These are phyloP conservation scores for Fusarium sp. DNA, from an alignment of 2,329 filamentous ascomycete species.

Conservation along the genomic window DNA sequence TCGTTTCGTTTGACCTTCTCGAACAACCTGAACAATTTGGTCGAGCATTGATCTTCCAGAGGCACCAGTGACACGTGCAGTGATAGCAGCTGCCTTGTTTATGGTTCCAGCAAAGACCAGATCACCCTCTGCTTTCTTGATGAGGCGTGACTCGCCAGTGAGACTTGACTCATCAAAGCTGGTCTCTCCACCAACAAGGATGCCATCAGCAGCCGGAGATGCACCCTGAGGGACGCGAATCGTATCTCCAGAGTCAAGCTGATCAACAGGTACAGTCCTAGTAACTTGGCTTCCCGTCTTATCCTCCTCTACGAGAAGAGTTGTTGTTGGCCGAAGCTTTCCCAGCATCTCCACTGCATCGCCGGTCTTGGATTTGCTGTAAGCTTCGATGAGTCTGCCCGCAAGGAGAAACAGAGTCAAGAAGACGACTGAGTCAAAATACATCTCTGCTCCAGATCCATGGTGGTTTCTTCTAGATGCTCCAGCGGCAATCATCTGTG, in stretches of 20 bases:
- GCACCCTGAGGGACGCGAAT: slow-evolving; percentile 83
- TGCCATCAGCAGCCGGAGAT: slow-evolving; percentile 87
- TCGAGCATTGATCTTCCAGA: slow-evolving; percentile 82
- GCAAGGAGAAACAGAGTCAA: slow-evolving; percentile 87
- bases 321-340: slow-evolving; percentile 81
- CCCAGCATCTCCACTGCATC: slow-evolving; percentile 86
- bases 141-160: slow-evolving; percentile 80
- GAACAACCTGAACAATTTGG: slow-evolving; percentile 81
- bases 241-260: slow-evolving; percentile 79
- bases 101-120: slow-evolving; percentile 79
- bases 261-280: slow-evolving; percentile 69
- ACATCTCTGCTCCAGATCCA: slow-evolving; percentile 63
- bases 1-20: slow-evolving; percentile 81
- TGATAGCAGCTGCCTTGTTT: slow-evolving; percentile 75
- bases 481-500: slow-evolving; percentile 77
- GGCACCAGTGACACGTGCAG: slow-evolving; percentile 73
- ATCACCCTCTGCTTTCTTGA: slow-evolving; percentile 74
- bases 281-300: slow-evolving; percentile 53
- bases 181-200: slow-evolving; percentile 71
- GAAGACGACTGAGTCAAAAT: slow-evolving; percentile 95
- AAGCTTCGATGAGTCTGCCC: slow-evolving; percentile 83
- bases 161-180: slow-evolving; percentile 91
- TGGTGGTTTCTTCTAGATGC: slow-evolving; percentile 52
- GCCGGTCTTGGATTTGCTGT: slow-evolving; percentile 91
- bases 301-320: slow-evolving; percentile 72